Evolutionary conservation across 768 basidiomycete species (phyloP).

Genomic region (Cyathus striatus): DNA sequence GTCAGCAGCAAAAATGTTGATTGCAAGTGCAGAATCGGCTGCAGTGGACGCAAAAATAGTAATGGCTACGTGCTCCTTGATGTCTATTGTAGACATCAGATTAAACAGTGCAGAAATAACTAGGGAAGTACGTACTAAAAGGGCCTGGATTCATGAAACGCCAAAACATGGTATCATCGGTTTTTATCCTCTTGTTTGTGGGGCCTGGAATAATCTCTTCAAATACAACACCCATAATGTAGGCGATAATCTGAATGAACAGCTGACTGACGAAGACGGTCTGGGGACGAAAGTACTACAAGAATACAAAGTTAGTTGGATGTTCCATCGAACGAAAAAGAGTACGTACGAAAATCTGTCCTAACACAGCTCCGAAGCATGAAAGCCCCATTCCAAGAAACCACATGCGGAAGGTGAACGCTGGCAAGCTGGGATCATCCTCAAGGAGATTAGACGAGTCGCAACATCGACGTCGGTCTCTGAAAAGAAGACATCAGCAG

Average conservation of each 20-base stretch:
- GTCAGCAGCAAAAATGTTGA: slow-evolving; percentile 56
- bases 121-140: slow-evolving; percentile 40
- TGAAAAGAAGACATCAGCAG: no score
- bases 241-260: slow-evolving; percentile 48
- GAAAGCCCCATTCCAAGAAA: slow-evolving; percentile 50
- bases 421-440: slow-evolving; percentile 44
- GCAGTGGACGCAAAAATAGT: slow-evolving; percentile 60
- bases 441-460: slow-evolving; percentile 47
- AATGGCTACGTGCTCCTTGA: slow-evolving; percentile 57
- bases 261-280: slow-evolving; percentile 43
- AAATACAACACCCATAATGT: slow-evolving; percentile 42
- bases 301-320: not conserved
- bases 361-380: slow-evolving; percentile 49
- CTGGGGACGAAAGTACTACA: slow-evolving; percentile 49
- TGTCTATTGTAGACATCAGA: slow-evolving; percentile 21
- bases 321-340: not conserved
- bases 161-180: slow-evolving; percentile 35
- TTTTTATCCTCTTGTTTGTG: slow-evolving; percentile 23
- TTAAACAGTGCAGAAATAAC: not conserved
- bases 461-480: slow-evolving; percentile 43
- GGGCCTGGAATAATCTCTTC: slow-evolving; percentile 35
- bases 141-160: slow-evolving; percentile 58
- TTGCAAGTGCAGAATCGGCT: slow-evolving; percentile 50
- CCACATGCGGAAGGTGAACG: slow-evolving; percentile 52
- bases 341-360: slow-evolving; percentile 40